Evolutionary conservation across 2,329 filamentous ascomycete genomes (phyloP).

Genomic region (Juglanconis sp.): DNA sequence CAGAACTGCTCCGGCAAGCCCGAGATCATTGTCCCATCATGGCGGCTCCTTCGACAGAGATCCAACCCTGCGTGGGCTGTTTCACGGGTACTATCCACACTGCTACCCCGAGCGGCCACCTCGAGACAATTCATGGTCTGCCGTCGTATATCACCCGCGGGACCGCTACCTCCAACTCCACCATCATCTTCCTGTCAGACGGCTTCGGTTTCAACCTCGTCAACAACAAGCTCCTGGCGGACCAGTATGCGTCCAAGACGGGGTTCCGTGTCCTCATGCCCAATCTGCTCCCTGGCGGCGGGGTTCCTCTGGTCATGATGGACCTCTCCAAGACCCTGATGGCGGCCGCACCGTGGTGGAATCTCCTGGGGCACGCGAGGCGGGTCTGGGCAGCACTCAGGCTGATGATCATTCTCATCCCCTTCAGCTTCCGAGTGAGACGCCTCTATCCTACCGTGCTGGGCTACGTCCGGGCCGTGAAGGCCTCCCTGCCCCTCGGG

Average conservation of each 20-base stretch:
- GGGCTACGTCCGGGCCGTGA: conserved; percentile 28
- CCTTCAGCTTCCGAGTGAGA: conserved; percentile 10
- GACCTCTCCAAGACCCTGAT: conserved; percentile 18
- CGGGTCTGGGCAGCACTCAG: conserved; percentile 1
- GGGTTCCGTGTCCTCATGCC: conserved; percentile 26
- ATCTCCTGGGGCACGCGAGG: conserved; percentile 3
- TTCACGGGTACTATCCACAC: conserved; percentile 14
- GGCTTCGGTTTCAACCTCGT: conserved; percentile 20
- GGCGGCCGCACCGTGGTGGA: conserved; percentile 7
- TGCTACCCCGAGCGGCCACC: conserved; percentile 7
- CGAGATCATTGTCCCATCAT: background rate
- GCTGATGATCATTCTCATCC: background rate
- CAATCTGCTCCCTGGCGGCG: conserved; percentile 24
- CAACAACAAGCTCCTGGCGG: conserved; percentile 22
- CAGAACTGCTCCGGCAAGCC: background rate
- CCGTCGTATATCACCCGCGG: conserved; percentile 16
- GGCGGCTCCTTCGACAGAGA: background rate
- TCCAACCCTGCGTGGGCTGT: conserved; percentile 5
- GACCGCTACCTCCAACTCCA: conserved; percentile 8
- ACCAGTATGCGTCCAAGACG: conserved; percentile 20
- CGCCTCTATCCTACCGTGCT: conserved; percentile 27
- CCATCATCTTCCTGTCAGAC: conserved; percentile 21
- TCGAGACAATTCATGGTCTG: conserved; percentile 14
- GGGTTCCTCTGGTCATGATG: conserved; percentile 17
- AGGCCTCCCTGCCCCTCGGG: conserved; percentile 24